These are phyloP conservation scores for Candida succiphila DNA, from an alignment of 805 yeast species.

Conservation along the genomic window DNA sequence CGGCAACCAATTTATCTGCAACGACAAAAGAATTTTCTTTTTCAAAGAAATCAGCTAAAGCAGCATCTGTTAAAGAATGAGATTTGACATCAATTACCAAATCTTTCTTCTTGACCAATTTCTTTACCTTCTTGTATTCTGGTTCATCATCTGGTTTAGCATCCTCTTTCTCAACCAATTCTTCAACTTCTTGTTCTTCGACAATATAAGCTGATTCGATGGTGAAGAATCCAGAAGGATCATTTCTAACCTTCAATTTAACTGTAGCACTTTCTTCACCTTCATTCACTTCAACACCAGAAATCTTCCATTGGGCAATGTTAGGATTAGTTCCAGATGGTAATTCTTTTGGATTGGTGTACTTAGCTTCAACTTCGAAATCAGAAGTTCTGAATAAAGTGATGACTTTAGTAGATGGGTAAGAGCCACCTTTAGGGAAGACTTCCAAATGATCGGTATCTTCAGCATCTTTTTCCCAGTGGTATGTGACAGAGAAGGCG, in stretches of 20 bases:
- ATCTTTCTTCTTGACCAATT: constrained; percentile 84
- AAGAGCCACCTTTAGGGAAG: constrained; percentile 86
- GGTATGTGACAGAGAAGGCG: constrained; percentile 86
- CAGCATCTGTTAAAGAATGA: constrained; percentile 47
- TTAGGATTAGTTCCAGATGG: constrained; percentile 58
- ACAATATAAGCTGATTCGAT: constrained; percentile 93
- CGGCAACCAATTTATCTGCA: constrained; percentile 94
- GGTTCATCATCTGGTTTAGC: constrained; percentile 65
- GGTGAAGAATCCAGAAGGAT: constrained; percentile 91
- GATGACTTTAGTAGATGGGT: constrained; percentile 93
- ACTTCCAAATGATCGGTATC: constrained; percentile 91
- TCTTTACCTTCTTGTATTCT: constrained; percentile 82
- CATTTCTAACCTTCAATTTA: constrained; percentile 92
- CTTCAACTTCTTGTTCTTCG: constrained; percentile 84
- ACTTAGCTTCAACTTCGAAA: constrained; percentile 77
- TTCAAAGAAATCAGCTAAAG: constrained; percentile 60
- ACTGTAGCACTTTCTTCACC: constrained; percentile 74
- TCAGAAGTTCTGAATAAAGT: constrained; percentile 88
- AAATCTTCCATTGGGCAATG: constrained; percentile 78
- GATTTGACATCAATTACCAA: constrained; percentile 52
- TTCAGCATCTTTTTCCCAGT: constrained; percentile 90
- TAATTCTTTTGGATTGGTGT: constrained; percentile 64
- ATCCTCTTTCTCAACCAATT: constrained; percentile 61
- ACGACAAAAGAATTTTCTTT: constrained; percentile 75
- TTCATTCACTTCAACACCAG: constrained; percentile 73